phyloP scores from a whole-genome alignment of 495 filamentous ascomycete genomes.

The Penicillium turbatum region DNA sequence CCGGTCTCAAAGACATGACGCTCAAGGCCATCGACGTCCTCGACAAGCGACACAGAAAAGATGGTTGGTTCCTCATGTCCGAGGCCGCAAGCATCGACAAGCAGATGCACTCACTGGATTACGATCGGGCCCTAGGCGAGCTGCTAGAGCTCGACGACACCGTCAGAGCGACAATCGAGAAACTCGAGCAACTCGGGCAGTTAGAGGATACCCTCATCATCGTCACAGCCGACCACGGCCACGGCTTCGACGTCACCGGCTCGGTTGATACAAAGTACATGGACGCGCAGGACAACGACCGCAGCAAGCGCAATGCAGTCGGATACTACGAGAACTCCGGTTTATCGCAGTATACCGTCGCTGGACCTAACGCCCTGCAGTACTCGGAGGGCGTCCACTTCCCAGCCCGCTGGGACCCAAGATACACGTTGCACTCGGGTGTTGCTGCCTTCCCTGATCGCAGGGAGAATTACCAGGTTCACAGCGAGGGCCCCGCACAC shows the following conservation, averaged over 20 bases:
- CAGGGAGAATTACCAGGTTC: slow-evolving; percentile 62
- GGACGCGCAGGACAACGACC: slow-evolving; percentile 52
- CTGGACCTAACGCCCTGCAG: slow-evolving; percentile 32
- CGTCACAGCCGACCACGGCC: slow-evolving; percentile 73
- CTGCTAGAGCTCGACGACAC: slow-evolving; percentile 74
- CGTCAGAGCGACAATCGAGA: slow-evolving; percentile 59
- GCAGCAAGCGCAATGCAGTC: slow-evolving; percentile 62
- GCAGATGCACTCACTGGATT: slow-evolving; percentile 73
- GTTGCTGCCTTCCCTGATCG: slow-evolving; percentile 61
- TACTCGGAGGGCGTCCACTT: slow-evolving; percentile 66
- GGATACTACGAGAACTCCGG: slow-evolving; percentile 64
- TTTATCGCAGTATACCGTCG: slow-evolving; percentile 61
- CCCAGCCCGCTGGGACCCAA: slow-evolving; percentile 70
- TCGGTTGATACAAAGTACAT: slow-evolving; percentile 56
- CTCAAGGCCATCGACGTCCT: slow-evolving; percentile 72
- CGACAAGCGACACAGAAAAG: slow-evolving; percentile 52
- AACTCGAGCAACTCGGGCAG: slow-evolving; percentile 51
- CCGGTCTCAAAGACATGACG: slow-evolving; percentile 77
- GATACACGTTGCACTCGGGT: slow-evolving; percentile 66
- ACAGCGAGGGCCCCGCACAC: slow-evolving; percentile 52
- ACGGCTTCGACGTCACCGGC: slow-evolving; percentile 66
- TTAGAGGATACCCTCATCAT: slow-evolving; percentile 64
- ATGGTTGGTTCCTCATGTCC: slow-evolving; percentile 73
- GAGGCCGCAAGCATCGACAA: slow-evolving; percentile 76
- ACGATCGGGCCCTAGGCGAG: slow-evolving; percentile 70